Percentiles rank a stretch among this genome's conserved stretches.
These are phyloP conservation scores for Phaeophleospora eucalypticola DNA, from an alignment of 2,329 filamentous ascomycete species.

Conservation along the genomic window DNA sequence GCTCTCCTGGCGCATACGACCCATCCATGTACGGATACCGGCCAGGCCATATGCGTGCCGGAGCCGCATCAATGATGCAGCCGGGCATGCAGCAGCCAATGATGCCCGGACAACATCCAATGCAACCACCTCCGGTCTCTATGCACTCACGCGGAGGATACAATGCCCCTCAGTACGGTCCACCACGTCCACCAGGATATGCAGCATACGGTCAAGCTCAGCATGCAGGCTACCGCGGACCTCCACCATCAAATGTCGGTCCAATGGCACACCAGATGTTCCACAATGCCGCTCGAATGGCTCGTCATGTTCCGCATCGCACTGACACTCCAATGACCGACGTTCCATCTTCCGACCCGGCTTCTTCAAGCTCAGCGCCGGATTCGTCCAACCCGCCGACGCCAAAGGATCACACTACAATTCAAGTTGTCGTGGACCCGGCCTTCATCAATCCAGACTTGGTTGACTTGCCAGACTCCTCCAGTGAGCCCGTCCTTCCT, in stretches of 20 bases:
- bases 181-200: conserved; percentile 21
- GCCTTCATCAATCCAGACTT: conserved; percentile 33
- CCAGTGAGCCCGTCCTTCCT: conserved; percentile 33
- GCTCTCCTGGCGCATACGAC: conserved; percentile 24
- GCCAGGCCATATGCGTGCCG: conserved; percentile 22
- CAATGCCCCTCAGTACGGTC: conserved; percentile 17
- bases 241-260: conserved; percentile 19
- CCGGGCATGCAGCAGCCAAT: conserved; percentile 18
- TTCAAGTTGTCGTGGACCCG: conserved; percentile 35
- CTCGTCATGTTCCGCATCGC: conserved; percentile 29
- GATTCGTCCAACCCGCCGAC: conserved; percentile 38
- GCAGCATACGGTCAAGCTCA: conserved; percentile 19
- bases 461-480: conserved; percentile 32
- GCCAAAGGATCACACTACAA: conserved; percentile 36
- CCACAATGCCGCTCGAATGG: conserved; percentile 33
- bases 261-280: conserved; percentile 33
- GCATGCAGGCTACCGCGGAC: conserved; percentile 22
- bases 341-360: conserved; percentile 42
- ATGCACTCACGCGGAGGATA: conserved; percentile 12
- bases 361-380: conserved; percentile 38
- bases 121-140: conserved; percentile 16
- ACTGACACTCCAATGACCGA: conserved; percentile 36
- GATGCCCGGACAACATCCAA: conserved; percentile 17
- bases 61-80: conserved; percentile 19
- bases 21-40: conserved; percentile 27